phyloP scores from a whole-genome alignment of 176 grass and related monocot species.

The Dendrocalamus sinicus region DNA sequence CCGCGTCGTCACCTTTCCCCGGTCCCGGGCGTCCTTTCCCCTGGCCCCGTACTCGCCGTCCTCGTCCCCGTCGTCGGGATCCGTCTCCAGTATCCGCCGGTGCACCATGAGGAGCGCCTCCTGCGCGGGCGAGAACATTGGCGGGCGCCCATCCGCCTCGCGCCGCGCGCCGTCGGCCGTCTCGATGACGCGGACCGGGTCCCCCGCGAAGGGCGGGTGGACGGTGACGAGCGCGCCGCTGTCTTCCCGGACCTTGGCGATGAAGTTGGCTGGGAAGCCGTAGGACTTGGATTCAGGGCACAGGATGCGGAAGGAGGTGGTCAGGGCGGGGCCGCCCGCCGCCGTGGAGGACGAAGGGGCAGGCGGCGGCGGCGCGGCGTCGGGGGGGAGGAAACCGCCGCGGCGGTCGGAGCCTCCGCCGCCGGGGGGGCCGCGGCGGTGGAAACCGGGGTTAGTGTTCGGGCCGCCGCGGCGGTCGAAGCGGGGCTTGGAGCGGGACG shows the following conservation, averaged over 20 bases:
- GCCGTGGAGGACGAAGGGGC: neutral
- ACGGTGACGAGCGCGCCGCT: constrained; percentile 80
- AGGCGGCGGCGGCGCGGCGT: constrained; percentile 43
- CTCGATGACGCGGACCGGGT: constrained; percentile 78
- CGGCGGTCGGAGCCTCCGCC: constrained; percentile 58
- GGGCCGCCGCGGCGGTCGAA: constrained; percentile 73
- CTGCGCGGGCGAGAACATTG: constrained; percentile 81
- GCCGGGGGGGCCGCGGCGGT: constrained; percentile 43
- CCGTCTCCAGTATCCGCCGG: constrained; percentile 78
- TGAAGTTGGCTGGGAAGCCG: constrained; percentile 56
- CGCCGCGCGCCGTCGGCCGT: constrained; percentile 62
- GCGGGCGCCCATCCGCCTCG: constrained; percentile 76
- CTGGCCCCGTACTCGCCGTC: constrained; percentile 59
- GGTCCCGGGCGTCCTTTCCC: constrained; percentile 65
- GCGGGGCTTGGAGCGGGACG: constrained; percentile 74
- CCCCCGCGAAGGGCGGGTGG: constrained; percentile 62
- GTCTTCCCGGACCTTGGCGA: constrained; percentile 64
- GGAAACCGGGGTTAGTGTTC: constrained; percentile 52
- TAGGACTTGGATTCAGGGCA: constrained; percentile 82
- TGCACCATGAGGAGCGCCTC: constrained; percentile 87
- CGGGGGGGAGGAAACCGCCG: constrained; percentile 41
- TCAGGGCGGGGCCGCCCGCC: constrained; percentile 24
- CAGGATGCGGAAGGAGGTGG: constrained; percentile 89
- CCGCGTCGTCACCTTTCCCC: constrained; percentile 70
- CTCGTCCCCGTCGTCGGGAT: constrained; percentile 63